Percentiles rank a stretch among this genome's conserved stretches.
These are phyloP conservation scores for Acacia melanoxylon DNA, from an alignment of 306 rosid species.

Conservation along the genomic window DNA sequence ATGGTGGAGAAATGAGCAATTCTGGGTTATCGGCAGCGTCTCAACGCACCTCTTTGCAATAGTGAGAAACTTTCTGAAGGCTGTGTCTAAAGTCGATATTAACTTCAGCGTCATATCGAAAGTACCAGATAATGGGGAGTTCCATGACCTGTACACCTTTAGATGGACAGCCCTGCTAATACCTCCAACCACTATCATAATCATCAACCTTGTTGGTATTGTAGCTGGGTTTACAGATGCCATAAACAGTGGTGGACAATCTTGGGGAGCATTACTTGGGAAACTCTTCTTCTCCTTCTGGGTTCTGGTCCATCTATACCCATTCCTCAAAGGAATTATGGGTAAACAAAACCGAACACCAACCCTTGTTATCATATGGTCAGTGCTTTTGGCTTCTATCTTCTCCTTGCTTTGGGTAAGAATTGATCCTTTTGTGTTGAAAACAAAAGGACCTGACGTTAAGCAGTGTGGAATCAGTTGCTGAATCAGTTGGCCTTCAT, in stretches of 20 bases:
- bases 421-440: constrained; percentile 86
- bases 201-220: constrained; percentile 84
- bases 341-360: constrained; percentile 97
- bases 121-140: constrained; percentile 77
- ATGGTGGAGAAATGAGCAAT: constrained; percentile 99
- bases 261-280: constrained; percentile 91
- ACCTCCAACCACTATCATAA: constrained; percentile 84
- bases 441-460: constrained; percentile 86
- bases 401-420: constrained; percentile 98
- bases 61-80: constrained; percentile 65
- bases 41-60: constrained; percentile 87
- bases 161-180: constrained; percentile 87
- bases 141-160: constrained; percentile 71
- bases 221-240: constrained; percentile 97
- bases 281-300: constrained; percentile 91
- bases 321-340: constrained; percentile 96
- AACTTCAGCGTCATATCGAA: constrained; percentile 77
- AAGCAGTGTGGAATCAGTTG: constrained; percentile 94
- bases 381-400: constrained; percentile 93
- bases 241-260: constrained; percentile 83
- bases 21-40: constrained; percentile 96
- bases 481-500: constrained; percentile 39
- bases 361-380: constrained; percentile 89
- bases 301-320: constrained; percentile 93
- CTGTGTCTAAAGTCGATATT: constrained; percentile 58